Evolutionary conservation across 2,329 filamentous ascomycete genomes (phyloP), one percentile per base, ranked within the genome.

Genomic region (Fusarium goolgardi): DNA sequence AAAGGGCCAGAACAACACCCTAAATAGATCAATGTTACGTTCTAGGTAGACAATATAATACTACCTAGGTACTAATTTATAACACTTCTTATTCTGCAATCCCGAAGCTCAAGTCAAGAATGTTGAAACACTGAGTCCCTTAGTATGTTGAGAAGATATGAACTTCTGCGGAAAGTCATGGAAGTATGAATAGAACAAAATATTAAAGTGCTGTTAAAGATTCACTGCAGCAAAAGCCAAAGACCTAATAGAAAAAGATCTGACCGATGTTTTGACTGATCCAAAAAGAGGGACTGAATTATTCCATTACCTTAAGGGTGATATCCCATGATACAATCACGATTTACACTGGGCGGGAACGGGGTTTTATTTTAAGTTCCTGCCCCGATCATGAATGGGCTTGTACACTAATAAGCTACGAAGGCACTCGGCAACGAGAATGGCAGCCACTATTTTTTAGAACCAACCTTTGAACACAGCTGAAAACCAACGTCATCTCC

Each of bases 301-400:
- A 9, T 40, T 15, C 12, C 37, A 12, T 41, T 12, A 1, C 6
- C 21, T 41, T 18, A 15, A 23, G 39, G 20, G 9, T 41, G 21
- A 34, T 34, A 18, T 47, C 29, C 45, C 12, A 23, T 32, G 20
- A 29, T 21, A n/a, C 27, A 18, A 18, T 11, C 21, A 23, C 5
- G 12, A 10, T 39, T 41, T 37, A n/a, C 44, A 63, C 20, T 8
- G 21, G n/a, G 27, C 59, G 45, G 59, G 32, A 29, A 37, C 60
- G 59, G 60, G 23, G 39, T 63, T 63, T 63, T 51, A n/a, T 39
- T 46, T 35, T 13, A 58, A 58, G 9, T 21, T 12, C 60, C 60
- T 41, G 31, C 20, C 35, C 60, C 59, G 59, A 10, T 20, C 11
- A 13, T 20, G 27, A 18, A 12, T 34, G 21, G 21, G n/a, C 9